A percentile compares a stretch with the other conserved stretches of the same genome.
These are phyloP conservation scores for Nakazawaea populi DNA, from an alignment of 805 yeast species.

Conservation along the genomic window DNA sequence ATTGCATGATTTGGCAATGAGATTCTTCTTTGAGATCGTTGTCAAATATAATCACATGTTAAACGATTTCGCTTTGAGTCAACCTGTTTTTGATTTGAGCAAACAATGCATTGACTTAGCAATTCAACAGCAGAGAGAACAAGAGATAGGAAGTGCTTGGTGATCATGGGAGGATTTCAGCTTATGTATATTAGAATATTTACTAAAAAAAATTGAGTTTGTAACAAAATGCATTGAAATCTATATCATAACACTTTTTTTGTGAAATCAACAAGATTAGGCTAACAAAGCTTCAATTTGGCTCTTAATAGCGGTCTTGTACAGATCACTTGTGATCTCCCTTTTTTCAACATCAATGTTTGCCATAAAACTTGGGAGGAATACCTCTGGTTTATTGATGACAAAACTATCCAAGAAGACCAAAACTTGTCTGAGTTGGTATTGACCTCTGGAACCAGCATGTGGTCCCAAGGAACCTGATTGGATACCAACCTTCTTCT, in stretches of 20 bases:
- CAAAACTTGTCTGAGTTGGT: slow-evolving; percentile 5
- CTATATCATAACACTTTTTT: too few species aligned
- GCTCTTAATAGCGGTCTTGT: background rate
- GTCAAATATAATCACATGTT: slow-evolving; percentile 56
- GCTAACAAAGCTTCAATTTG: slow-evolving; percentile 1
- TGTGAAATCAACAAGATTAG: background rate
- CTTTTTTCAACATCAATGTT: slow-evolving; percentile 2
- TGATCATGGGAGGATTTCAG: background rate
- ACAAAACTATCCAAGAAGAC: slow-evolving; percentile 2
- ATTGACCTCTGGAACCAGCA: slow-evolving; percentile 4
- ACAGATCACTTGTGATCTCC: background rate
- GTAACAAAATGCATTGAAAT: too few species aligned
- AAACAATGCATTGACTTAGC: slow-evolving; percentile 69
- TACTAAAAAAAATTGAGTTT: background rate
- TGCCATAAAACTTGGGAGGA: background rate
- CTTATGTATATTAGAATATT: background rate
- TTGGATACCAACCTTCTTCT: slow-evolving; percentile 4
- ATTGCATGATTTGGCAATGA: slow-evolving; percentile 59
- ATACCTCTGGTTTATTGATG: slow-evolving; percentile 6
- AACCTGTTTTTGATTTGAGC: slow-evolving; percentile 61
- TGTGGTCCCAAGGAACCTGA: background rate
- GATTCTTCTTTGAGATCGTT: slow-evolving; percentile 59
- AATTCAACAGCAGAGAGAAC: slow-evolving; percentile 39
- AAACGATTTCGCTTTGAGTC: slow-evolving; percentile 57
- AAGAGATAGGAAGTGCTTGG: slow-evolving; percentile 4